Conservation (phyloP, 2,329 filamentous ascomycete genomes). For the Diaporthe ampelina region DNA sequence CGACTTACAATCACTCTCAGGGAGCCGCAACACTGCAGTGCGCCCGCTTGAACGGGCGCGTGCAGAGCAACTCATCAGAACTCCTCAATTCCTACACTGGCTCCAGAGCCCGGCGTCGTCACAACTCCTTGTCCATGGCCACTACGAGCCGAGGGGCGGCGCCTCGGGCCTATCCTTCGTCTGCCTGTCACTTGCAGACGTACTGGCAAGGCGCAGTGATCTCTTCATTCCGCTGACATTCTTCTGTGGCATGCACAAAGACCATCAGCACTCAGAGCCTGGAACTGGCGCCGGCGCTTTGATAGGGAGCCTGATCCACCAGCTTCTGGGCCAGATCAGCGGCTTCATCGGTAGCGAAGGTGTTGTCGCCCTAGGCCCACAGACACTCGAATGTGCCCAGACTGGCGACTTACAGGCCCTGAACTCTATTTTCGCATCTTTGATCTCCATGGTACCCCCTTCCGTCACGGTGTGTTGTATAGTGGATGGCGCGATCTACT, state of each 20-base stretch:
- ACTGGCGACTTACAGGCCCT: no score
- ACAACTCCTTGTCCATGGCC: conserved; percentile 23
- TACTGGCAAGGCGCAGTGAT: background rate
- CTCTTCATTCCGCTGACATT: conserved; percentile 2
- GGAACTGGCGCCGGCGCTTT: no score
- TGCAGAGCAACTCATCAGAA: conserved; percentile 3
- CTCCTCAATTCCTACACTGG: background rate
- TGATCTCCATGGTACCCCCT: background rate
- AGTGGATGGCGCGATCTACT: conserved; percentile 9
- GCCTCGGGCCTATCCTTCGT: conserved; percentile 13
- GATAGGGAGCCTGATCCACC: background rate
- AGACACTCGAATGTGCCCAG: no score
- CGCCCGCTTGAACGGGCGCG: background rate
- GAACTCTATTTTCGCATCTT: background rate
- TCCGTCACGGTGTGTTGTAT: background rate
- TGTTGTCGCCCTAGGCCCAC: no score
- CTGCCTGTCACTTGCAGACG: background rate
- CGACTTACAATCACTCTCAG: no score
- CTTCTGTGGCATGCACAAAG: conserved; percentile 22
- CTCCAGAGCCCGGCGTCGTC: background rate
- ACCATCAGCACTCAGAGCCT: no score
- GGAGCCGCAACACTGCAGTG: background rate
- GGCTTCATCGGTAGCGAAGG: no score
- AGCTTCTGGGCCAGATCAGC: background rate
- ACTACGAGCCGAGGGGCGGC: background rate